A percentile compares a stretch with the other conserved stretches of the same genome.
Evolutionary conservation across 306 rosid genomes (phyloP).

Genomic region (Cicer cuneatum): DNA sequence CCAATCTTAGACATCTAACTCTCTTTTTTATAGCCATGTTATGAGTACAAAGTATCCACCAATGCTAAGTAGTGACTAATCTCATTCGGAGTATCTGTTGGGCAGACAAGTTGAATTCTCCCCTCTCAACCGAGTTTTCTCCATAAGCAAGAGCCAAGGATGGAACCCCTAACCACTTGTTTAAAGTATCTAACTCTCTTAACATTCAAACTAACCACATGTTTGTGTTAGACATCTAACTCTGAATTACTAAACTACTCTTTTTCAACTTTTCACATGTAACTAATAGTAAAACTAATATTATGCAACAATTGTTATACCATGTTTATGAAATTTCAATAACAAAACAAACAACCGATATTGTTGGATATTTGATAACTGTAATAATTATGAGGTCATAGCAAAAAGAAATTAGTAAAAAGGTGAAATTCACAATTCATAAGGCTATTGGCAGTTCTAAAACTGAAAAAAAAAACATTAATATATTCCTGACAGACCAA

Average conservation of each 20-base stretch:
- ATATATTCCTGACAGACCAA: neutral
- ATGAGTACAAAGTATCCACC: too few species aligned
- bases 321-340: neutral
- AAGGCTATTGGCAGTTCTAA: neutral
- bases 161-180: too few species aligned
- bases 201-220: too few species aligned
- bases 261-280: neutral
- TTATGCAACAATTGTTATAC: neutral
- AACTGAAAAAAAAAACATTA: neutral
- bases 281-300: neutral
- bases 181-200: too few species aligned
- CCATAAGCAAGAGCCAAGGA: too few species aligned
- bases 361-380: neutral
- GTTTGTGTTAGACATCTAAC: too few species aligned
- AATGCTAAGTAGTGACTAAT: too few species aligned
- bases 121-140: too few species aligned
- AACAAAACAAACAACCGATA: neutral
- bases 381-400: neutral
- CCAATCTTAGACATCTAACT: neutral
- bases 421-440: neutral
- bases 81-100: too few species aligned
- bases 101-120: too few species aligned
- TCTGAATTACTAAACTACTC: neutral
- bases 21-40: too few species aligned
- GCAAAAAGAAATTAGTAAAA: neutral